phyloP scores from a whole-genome alignment of 2,329 filamentous ascomycete species.

The Colletotrichum sp. region DNA sequence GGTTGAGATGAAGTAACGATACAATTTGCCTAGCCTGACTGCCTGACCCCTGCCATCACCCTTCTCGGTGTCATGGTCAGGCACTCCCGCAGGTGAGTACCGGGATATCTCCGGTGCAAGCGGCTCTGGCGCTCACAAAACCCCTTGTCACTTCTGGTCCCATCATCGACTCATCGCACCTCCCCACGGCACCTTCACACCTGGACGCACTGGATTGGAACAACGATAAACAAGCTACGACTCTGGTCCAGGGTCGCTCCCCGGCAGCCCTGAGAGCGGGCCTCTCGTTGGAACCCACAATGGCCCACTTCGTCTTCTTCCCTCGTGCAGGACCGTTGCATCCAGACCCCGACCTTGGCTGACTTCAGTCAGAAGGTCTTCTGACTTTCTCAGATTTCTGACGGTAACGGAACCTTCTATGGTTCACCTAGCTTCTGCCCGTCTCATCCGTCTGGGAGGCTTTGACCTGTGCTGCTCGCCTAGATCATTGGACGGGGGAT shows the following conservation, averaged over 20 bases:
- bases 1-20: not conserved
- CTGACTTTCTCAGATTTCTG: not conserved
- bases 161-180: not conserved
- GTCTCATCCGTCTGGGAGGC: not conserved
- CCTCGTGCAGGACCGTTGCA: not conserved
- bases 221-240: not conserved
- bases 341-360: constrained; percentile 1
- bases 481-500: not conserved
- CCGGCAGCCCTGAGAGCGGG: constrained; percentile 8
- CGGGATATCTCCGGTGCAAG: not conserved
- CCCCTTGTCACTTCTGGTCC: not conserved
- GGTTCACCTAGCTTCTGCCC: not conserved
- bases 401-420: not conserved
- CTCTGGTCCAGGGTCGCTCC: not conserved
- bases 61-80: not conserved
- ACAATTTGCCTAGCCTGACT: not conserved
- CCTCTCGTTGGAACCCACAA: not conserved
- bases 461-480: not conserved
- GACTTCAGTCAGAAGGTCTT: constrained; percentile 1
- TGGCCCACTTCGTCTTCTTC: not conserved
- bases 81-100: not conserved
- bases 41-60: not conserved
- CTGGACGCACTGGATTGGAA: not conserved
- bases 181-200: not conserved
- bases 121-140: constrained; percentile 10